A percentile compares a stretch with the other conserved stretches of the same genome.
Conservation (phyloP, 179 eudicot genomes). For the Silene noctiflora region DNA sequence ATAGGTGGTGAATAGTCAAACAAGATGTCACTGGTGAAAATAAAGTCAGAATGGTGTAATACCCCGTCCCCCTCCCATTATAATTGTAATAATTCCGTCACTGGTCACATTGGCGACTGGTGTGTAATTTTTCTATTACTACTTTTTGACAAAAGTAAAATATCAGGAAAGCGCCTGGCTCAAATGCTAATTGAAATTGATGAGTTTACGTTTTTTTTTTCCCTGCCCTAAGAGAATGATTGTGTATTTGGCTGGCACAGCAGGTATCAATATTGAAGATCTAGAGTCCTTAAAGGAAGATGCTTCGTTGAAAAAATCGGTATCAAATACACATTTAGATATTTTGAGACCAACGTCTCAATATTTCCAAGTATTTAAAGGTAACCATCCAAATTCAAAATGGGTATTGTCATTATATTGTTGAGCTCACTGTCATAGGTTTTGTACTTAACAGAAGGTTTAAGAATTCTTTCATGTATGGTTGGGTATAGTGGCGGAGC, state of each 20-base stretch:
- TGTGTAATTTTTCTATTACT: too few relatives aligned
- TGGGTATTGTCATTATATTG: neutral
- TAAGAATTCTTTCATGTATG: neutral
- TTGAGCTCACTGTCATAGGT: neutral
- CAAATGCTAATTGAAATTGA: neutral
- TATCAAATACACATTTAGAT: conserved; percentile 47
- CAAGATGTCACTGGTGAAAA: too few relatives aligned
- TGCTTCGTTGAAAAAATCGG: conserved; percentile 47
- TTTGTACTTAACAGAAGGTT: neutral
- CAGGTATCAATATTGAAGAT: conserved; percentile 46
- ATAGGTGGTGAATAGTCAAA: too few relatives aligned
- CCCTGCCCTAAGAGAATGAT: neutral
- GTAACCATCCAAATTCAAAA: conserved; percentile 30
- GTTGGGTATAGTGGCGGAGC: neutral
- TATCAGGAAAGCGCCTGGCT: too few relatives aligned
- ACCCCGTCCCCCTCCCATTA: too few relatives aligned
- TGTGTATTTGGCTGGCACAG: conserved; percentile 4
- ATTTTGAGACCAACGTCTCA: conserved; percentile 59
- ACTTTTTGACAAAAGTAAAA: too few relatives aligned
- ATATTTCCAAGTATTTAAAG: conserved; percentile 46
- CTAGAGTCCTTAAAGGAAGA: conserved; percentile 41
- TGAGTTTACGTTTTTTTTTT: neutral
- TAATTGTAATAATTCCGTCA: too few relatives aligned
- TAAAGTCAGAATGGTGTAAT: too few relatives aligned
- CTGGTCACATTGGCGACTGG: too few relatives aligned